phyloP scores from a whole-genome alignment of 2,329 filamentous ascomycete species.

The Microcera coccophila region DNA sequence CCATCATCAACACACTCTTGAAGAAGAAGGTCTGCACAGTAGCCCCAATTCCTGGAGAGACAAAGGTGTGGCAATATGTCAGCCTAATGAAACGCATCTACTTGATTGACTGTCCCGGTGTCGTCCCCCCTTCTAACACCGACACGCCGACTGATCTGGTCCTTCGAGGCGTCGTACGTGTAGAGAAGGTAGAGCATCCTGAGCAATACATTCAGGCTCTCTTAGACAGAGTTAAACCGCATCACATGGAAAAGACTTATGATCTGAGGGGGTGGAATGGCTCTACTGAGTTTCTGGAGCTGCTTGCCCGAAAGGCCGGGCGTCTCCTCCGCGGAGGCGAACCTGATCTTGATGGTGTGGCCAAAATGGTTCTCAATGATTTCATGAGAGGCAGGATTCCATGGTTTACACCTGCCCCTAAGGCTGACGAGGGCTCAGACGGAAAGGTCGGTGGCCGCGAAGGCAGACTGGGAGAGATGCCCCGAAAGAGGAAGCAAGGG shows the following conservation, averaged over 20 bases:
- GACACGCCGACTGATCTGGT: conserved; percentile 87
- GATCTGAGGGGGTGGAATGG: conserved; percentile 76
- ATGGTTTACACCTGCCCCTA: conserved; percentile 86
- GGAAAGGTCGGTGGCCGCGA: conserved; percentile 64
- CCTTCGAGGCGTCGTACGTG: conserved; percentile 83
- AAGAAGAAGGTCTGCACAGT: conserved; percentile 94
- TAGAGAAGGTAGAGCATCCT: conserved; percentile 94
- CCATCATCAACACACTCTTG: conserved; percentile 92
- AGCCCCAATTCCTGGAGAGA: conserved; percentile 92
- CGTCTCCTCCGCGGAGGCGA: conserved; percentile 88
- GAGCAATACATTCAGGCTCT: conserved; percentile 92
- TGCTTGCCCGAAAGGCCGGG: conserved; percentile 81
- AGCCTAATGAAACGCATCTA: conserved; percentile 87
- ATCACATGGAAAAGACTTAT: conserved; percentile 91
- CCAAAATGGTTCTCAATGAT: conserved; percentile 95
- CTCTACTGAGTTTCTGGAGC: conserved; percentile 77
- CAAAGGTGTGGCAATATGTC: conserved; percentile 97
- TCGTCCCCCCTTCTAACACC: conserved; percentile 81
- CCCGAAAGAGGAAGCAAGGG: conserved; percentile 68
- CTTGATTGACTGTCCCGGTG: conserved; percentile 93
- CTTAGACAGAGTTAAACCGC: conserved; percentile 72
- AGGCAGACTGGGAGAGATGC: conserved; percentile 82
- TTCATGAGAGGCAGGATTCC: conserved; percentile 93
- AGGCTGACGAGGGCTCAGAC: conserved; percentile 47
- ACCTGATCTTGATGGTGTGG: conserved; percentile 88